Base-by-base conservation (phyloP, 306 rosid species). In the Corylus heterophylla region DNA sequence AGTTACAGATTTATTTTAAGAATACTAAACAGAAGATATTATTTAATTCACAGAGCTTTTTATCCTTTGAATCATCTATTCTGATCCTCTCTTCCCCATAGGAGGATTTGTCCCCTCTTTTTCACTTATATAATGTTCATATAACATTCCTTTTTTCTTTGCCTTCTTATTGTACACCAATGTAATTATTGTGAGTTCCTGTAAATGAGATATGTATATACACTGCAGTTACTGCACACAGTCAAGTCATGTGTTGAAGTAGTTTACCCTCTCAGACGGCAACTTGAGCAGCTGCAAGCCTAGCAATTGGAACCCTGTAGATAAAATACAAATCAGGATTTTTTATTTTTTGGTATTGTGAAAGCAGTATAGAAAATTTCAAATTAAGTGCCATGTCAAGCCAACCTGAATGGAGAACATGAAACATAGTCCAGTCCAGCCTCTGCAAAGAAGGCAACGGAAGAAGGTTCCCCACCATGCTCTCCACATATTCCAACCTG, bases 401-500 rank as follows among this genome's bases (percentile, higher is more conserved):
- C 31, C 69, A 55, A 95, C 97, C 98, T 91, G 88, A 95, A 95
- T 14, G 99, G 99, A 64, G 99, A 95, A 80, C 99, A 95, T 2
- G 99, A 95, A 77, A 95, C 99, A 87, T 95, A 95, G 89, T 95
- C 97, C 44, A 95, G 94, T 69, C 99, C 98, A 54, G 90, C 92
- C 85, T 91, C 85, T 2, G 98, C 98, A 73, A 95, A 95, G 86
- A 93, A 95, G 79, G 94, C 97, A 61, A 95, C 90, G 64, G 99
- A 95, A 71, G 99, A 93, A 78, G 98, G 98, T 58, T 95, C 99
- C 79, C 98, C 99, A 17, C 99, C 99, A 84, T 95, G 99, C 84
- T 95, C 99, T 50, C 99, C 99, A 79, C 99, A 95, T 80, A 95
- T 90, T 86, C 99, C 99, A 84, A 95, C 86, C 99, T 95, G 89